Evolutionary conservation across 1,284 basidiomycete genomes (phyloP), one percentile per base, ranked within the genome.

Genomic region (Tremellales sp.): DNA sequence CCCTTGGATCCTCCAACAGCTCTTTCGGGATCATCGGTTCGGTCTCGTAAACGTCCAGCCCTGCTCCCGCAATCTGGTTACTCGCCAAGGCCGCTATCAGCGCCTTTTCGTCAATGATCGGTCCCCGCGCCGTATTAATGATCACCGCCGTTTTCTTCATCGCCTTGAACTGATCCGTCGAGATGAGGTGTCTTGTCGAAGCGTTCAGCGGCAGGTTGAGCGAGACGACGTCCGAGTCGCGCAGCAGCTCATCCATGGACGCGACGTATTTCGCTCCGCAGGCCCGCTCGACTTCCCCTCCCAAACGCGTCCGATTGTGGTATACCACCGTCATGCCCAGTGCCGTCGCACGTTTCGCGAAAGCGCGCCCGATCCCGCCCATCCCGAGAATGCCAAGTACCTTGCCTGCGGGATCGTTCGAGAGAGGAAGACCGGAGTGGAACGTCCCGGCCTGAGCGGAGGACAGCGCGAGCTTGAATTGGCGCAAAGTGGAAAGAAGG

Each of bases 81-180:
- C 84, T 81, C 58, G 86, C 81, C 45, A 92, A 70, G 2, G 87
- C 87, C 13, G 78, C 76, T 49, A 92, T 84, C 74, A 92, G 76
- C 1, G 87, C 88, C 2, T 77, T 79, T 67, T 92, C 87, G 54
- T 92, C 86, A 41, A 92, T 79, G 26, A 92, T 80, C 63, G 87
- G 89, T 4, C 89, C 89, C 48, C 89, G 75, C 16, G 89, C 88
- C 0, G 89, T 91, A 65, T 92, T 93, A 57, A 92, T 78, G 48
- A 94, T 79, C 36, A 90, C 77, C 1, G 82, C 78, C 5, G 84
- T 83, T 41, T 78, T 79, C 75, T 86, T 91, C 76, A 93, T 76
- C 56, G 75, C 75, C 34, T 82, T 74, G 47, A 93, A 88, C 76
- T 82, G 80, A 54, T 78, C 77, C 65, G 84, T 82, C 2, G 82